A percentile compares a stretch with the other conserved stretches of the same genome.
Conservation (phyloP, 2,329 filamentous ascomycete species). For the Geosmithia morbida region DNA sequence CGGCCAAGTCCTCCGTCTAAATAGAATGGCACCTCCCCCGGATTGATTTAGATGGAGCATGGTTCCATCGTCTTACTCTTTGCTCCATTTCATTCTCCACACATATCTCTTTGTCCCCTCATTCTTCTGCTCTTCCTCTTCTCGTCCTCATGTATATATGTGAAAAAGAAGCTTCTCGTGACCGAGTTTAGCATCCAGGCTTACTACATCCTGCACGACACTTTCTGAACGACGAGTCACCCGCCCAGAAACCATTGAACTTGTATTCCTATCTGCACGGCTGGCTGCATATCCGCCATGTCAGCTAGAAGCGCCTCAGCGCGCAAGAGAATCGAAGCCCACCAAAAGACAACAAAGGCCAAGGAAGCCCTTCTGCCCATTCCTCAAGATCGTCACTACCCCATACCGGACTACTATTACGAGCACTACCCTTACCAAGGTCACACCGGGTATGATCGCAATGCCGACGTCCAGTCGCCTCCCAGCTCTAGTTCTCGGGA, state of each 20-base stretch:
- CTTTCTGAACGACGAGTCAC: too few relatives aligned
- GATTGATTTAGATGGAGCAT: not conserved
- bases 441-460: not conserved
- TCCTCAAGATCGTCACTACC: not conserved
- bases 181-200: too few relatives aligned
- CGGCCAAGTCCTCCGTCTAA: not conserved
- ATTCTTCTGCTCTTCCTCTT: not conserved
- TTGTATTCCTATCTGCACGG: not conserved
- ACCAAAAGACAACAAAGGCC: not conserved
- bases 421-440: not conserved
- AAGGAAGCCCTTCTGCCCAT: not conserved
- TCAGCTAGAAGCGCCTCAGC: slow-evolving; percentile 2
- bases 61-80: not conserved
- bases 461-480: not conserved
- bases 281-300: not conserved
- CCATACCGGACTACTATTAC: not conserved
- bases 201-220: too few relatives aligned
- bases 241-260: not conserved
- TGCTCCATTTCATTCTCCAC: not conserved
- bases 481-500: not conserved
- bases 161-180: too few relatives aligned
- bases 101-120: not conserved
- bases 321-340: slow-evolving; percentile 1
- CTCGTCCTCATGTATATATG: not conserved
- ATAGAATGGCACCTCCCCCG: not conserved